Conservation (phyloP, 768 basidiomycete species). For the Boletus sp. region DNA sequence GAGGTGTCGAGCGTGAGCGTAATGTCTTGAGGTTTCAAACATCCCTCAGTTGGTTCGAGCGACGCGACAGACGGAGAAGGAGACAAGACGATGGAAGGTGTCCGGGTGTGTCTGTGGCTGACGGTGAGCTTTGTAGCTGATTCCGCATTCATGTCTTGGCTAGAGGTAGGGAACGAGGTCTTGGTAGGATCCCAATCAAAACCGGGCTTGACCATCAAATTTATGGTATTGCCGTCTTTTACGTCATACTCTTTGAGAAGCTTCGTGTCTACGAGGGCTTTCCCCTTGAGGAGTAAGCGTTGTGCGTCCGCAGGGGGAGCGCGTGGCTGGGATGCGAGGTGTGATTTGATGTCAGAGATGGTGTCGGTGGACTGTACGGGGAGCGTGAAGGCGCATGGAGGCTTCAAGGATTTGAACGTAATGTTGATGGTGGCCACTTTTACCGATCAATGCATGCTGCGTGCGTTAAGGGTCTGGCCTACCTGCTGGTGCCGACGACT, state of each 20-base stretch:
- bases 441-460: constrained; percentile 11
- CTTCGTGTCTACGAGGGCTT: constrained; percentile 85
- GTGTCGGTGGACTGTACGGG: constrained; percentile 79
- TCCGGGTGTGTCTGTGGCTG: constrained; percentile 53
- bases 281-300: constrained; percentile 89
- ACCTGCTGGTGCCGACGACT: constrained; percentile 34
- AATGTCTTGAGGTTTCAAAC: constrained; percentile 50
- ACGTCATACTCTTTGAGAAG: constrained; percentile 89
- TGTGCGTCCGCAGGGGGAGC: constrained; percentile 82
- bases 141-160: constrained; percentile 18
- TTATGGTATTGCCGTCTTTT: constrained; percentile 77
- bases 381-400: constrained; percentile 72
- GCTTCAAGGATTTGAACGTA: constrained; percentile 91
- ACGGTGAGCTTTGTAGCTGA: constrained; percentile 29
- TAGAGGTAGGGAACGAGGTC: constrained; percentile 26
- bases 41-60: constrained; percentile 38
- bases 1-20: constrained; percentile 66
- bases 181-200: constrained; percentile 60
- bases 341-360: constrained; percentile 74
- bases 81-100: constrained; percentile 77
- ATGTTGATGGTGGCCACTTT: constrained; percentile 47
- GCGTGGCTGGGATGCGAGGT: constrained; percentile 60
- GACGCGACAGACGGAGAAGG: constrained; percentile 62
- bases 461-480: constrained; percentile 3
- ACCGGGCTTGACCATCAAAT: constrained; percentile 82